Conservation (phyloP, 2,329 filamentous ascomycete genomes). For the Aureobasidium sp. region DNA sequence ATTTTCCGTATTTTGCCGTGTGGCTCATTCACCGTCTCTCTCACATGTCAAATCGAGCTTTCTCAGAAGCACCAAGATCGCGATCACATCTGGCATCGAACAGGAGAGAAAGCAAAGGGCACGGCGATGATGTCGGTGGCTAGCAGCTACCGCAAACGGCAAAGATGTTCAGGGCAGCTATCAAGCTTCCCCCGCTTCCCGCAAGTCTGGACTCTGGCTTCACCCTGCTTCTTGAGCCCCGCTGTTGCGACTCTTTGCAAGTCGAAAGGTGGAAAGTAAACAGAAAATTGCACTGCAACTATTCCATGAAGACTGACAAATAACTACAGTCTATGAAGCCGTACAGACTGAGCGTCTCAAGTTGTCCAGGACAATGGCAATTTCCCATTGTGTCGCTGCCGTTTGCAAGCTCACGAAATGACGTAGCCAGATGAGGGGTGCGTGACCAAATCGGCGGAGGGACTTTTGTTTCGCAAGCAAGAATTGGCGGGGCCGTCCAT, state of each 20-base stretch:
- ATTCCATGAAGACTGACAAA: too few species aligned
- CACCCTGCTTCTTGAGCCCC: not conserved
- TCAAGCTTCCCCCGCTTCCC: conserved; percentile 10
- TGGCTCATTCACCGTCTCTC: not conserved
- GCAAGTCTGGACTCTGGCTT: not conserved
- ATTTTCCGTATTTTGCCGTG: not conserved
- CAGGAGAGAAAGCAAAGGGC: not conserved
- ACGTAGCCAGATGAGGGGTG: conserved; percentile 6
- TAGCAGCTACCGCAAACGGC: conserved; percentile 5
- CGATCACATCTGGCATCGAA: not conserved
- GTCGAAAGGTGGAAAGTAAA: not conserved
- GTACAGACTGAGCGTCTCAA: not conserved
- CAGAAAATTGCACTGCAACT: too few species aligned
- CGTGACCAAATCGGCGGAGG: not conserved
- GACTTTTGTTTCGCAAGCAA: conserved; percentile 4
- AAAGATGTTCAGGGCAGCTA: conserved; percentile 9
- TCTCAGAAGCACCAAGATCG: not conserved
- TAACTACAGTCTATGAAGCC: not conserved
- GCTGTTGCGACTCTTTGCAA: not conserved
- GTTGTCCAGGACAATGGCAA: not conserved
- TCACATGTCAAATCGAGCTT: not conserved
- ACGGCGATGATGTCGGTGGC: conserved; percentile 1
- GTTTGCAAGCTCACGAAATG: not conserved
- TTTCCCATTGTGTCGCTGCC: not conserved
- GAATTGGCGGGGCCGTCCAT: conserved; percentile 10